Percentiles rank a stretch among this genome's conserved stretches.
Evolutionary conservation across 352 stramenopile species (phyloP).

Genomic region (Phytophthora pseudosyringae): DNA sequence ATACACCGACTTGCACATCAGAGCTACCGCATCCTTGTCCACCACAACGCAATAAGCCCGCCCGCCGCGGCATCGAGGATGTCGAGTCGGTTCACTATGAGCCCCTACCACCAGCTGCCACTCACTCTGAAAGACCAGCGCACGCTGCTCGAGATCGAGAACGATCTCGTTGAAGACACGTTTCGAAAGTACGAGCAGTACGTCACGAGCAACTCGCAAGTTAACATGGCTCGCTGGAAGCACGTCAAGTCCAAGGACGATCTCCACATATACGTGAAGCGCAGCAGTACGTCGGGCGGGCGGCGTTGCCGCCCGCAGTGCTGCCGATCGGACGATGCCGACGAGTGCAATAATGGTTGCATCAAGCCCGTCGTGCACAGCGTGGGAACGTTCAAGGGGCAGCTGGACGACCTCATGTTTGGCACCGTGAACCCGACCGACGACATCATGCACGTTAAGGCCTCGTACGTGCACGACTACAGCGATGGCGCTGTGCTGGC

Average conservation of each 20-base stretch:
- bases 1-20: constrained; percentile 14
- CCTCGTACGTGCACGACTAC: constrained; percentile 40
- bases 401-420: constrained; percentile 51
- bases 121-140: constrained; percentile 31
- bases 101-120: constrained; percentile 25
- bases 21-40: constrained; percentile 12
- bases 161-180: constrained; percentile 24
- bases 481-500: constrained; percentile 33
- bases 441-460: constrained; percentile 45
- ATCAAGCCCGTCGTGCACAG: constrained; percentile 27
- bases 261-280: constrained; percentile 29
- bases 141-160: constrained; percentile 22
- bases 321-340: not conserved
- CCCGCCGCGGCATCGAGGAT: constrained; percentile 29
- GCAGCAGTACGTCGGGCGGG: not conserved
- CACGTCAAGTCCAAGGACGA: constrained; percentile 39
- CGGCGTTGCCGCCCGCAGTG: not conserved
- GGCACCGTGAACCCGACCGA: constrained; percentile 41
- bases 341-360: not conserved
- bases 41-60: constrained; percentile 37
- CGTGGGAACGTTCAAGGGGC: constrained; percentile 33
- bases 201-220: constrained; percentile 24
- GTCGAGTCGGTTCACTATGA: constrained; percentile 39
- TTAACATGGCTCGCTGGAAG: constrained; percentile 21
- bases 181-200: constrained; percentile 38